These are phyloP conservation scores for Angomonas deanei DNA, from an alignment of 208 protist species.

Conservation along the genomic window DNA sequence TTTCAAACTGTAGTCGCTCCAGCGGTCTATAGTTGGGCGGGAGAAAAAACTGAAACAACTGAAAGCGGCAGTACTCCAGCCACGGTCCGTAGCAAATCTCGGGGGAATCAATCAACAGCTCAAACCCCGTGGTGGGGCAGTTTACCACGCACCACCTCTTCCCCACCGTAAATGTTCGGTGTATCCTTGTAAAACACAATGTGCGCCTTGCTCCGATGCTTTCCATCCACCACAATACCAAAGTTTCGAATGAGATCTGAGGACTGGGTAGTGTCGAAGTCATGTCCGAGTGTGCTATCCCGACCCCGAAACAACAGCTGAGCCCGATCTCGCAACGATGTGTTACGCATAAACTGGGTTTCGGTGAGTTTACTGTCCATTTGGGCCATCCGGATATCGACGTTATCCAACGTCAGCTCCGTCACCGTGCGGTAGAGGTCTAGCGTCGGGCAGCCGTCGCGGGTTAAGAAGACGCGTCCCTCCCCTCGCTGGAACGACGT, in stretches of 20 bases:
- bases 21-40: slow-evolving; percentile 71
- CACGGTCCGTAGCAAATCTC: slow-evolving; percentile 74
- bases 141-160: slow-evolving; percentile 36
- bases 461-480: slow-evolving; percentile 52
- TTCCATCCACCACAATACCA: slow-evolving; percentile 67
- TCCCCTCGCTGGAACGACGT: slow-evolving; percentile 61
- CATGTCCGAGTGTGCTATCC: slow-evolving; percentile 18
- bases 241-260: slow-evolving; percentile 69
- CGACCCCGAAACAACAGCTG: slow-evolving; percentile 42
- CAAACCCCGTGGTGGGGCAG: slow-evolving; percentile 61
- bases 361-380: slow-evolving; percentile 52
- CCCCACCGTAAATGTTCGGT: slow-evolving; percentile 79
- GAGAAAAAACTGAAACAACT: slow-evolving; percentile 76
- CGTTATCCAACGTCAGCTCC: slow-evolving; percentile 68
- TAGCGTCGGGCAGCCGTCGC: slow-evolving; percentile 41
- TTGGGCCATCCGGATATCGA: slow-evolving; percentile 66
- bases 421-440: slow-evolving; percentile 73
- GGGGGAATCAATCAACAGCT: slow-evolving; percentile 73
- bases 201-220: slow-evolving; percentile 60
- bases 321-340: slow-evolving; percentile 49
- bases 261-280: slow-evolving; percentile 2
- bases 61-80: slow-evolving; percentile 74
- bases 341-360: slow-evolving; percentile 37
- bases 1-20: slow-evolving; percentile 48
- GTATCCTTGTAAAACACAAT: slow-evolving; percentile 75